Percentiles rank a stretch among this genome's conserved stretches.
Conservation (phyloP, 345 rosid species). For the Gynandropsis gynandra region DNA sequence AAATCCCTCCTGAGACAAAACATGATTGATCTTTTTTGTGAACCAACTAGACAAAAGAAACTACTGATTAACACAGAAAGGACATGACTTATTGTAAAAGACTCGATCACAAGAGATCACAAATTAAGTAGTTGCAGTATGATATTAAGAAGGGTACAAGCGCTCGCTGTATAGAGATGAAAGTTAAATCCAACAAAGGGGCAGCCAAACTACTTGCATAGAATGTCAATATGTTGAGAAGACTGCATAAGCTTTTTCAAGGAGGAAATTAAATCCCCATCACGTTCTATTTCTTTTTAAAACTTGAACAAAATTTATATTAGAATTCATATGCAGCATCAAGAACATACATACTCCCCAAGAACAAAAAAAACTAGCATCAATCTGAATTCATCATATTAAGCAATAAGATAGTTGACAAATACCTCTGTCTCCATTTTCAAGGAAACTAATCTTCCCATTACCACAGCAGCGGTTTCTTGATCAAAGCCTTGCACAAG, state of each 20-base stretch:
- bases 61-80: neutral
- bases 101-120: neutral
- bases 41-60: slow-evolving; percentile 1
- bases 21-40: slow-evolving; percentile 1
- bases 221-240: neutral
- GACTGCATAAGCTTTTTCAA: no score
- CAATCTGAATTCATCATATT: slow-evolving; percentile 1
- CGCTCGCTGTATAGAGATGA: neutral
- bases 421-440: slow-evolving; percentile 98
- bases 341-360: neutral
- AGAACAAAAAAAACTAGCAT: neutral
- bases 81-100: neutral
- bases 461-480: slow-evolving; percentile 97
- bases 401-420: neutral
- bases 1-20: slow-evolving; percentile 72
- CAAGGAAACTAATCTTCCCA: slow-evolving; percentile 85
- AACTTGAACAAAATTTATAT: no score
- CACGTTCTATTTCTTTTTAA: no score
- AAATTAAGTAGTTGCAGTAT: no score
- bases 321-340: neutral
- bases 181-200: neutral
- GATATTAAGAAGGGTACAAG: neutral
- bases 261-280: no score
- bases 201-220: neutral
- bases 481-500: slow-evolving; percentile 95